phyloP scores from a whole-genome alignment of 306 rosid genomes.

The Gynostemma pentaphyllum region DNA sequence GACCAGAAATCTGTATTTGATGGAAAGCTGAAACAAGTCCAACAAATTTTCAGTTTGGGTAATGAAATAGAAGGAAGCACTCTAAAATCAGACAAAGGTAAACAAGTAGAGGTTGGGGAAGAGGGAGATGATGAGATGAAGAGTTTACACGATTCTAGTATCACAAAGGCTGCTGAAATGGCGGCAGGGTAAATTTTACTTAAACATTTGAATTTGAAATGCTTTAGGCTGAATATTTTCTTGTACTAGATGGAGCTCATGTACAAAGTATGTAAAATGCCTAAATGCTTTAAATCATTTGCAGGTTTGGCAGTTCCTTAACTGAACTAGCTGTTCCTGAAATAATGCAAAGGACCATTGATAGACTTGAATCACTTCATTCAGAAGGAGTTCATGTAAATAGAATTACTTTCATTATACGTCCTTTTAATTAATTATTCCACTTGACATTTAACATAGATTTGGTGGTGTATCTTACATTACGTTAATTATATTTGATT shows the following conservation, averaged over 20 bases:
- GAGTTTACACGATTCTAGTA: conserved; percentile 75
- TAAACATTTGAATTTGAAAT: not conserved
- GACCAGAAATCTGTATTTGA: conserved; percentile 69
- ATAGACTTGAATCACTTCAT: conserved; percentile 83
- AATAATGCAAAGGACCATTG: conserved; percentile 67
- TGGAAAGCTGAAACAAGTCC: conserved; percentile 82
- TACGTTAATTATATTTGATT: conserved; percentile 13
- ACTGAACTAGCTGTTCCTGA: conserved; percentile 65
- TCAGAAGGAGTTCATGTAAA: conserved; percentile 97
- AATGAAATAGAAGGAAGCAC: conserved; percentile 49
- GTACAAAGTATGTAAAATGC: not conserved
- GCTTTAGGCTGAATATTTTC: not conserved
- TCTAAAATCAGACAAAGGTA: conserved; percentile 58
- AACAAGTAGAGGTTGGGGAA: conserved; percentile 47
- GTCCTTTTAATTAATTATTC: not conserved
- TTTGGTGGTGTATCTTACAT: conserved; percentile 3
- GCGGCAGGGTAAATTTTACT: conserved; percentile 63
- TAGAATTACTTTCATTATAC: not conserved
- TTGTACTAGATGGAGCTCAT: not conserved
- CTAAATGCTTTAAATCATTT: conserved; percentile 10
- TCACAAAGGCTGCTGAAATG: conserved; percentile 95
- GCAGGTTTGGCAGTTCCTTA: conserved; percentile 73
- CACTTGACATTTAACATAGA: not conserved
- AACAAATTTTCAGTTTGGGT: conserved; percentile 65
- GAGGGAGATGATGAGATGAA: conserved; percentile 75